Evolutionary conservation across 2,329 filamentous ascomycete genomes (phyloP), one percentile per base, ranked within the genome.

Genomic region (Aspergillus melleus): DNA sequence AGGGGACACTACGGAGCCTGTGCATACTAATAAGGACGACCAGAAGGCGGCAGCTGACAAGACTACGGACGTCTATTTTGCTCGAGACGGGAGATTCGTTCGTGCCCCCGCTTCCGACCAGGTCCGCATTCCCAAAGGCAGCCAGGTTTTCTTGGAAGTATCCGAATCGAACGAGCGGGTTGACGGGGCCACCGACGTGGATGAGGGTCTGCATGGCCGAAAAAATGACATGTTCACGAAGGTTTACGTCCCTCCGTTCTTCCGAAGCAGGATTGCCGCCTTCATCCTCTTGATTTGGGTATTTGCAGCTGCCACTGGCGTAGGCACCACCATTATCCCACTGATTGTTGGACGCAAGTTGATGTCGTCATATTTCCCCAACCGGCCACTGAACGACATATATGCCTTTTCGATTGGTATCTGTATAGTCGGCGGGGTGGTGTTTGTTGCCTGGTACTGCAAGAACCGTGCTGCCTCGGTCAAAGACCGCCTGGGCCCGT

Each of bases 331-430:
- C 1, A 89, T 99, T 62, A 79, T 96, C 0, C 96, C 95, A 0
- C 84, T 99, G 4, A 82, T 96, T 6, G 87, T 96, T 70, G 95
- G 95, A 2, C 89, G 95, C 29, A 83, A 83, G 59, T 83, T 98
- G 62, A 90, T 97, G 72, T 86, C 88, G 51, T 79, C 83, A 29
- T 77, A 93, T 36, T 86, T 96, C 47, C 91, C 92, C 4, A 77
- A 82, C 0, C 84, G 90, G 52, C 86, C 86, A 46, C 90, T 94
- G 71, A 99, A 98, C 75, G 95, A 99, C 74, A 90, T 99, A 26
- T 98, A 99, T 70, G 94, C 95, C 12, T 96, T 97, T 74, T 96
- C 92, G 55, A 87, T 95, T 30, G 95, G 95, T 14, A 84, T 96
- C 46, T 96, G 96, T 72, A 80, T 92, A 26, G 81, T 96, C 4